Conservation (phyloP, 495 filamentous ascomycete species). For the Pseudotulostoma volvatum region DNA sequence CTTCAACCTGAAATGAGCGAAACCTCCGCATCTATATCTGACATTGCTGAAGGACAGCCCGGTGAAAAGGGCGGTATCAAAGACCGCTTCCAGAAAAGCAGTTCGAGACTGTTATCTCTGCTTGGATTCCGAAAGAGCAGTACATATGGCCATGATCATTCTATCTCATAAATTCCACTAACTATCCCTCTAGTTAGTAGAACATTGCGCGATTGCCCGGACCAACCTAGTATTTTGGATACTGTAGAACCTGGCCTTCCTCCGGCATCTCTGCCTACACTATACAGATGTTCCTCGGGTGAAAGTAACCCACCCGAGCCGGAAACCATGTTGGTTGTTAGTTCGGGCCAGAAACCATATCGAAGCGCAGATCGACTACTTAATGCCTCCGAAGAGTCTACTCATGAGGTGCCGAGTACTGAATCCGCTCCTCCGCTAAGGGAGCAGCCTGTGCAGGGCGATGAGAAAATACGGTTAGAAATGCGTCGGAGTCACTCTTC, state of each 20-base stretch:
- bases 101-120: slow-evolving; percentile 24
- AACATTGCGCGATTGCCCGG: background rate
- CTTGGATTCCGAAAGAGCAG: slow-evolving; percentile 14
- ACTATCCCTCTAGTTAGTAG: slow-evolving; percentile 1
- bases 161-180: background rate
- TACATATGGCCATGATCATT: too few species aligned
- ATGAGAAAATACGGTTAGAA: slow-evolving; percentile 3
- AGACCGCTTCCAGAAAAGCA: slow-evolving; percentile 15
- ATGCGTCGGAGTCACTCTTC: slow-evolving; percentile 8
- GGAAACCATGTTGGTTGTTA: background rate
- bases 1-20: slow-evolving; percentile 6
- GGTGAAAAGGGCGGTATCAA: slow-evolving; percentile 8
- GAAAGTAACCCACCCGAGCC: background rate
- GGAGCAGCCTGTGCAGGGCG: slow-evolving; percentile 1
- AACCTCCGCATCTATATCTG: slow-evolving; percentile 13
- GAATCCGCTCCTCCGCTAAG: background rate
- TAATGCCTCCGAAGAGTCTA: background rate
- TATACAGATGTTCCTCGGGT: background rate
- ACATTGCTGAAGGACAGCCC: slow-evolving; percentile 3
- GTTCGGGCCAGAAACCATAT: background rate
- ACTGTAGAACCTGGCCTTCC: slow-evolving; percentile 2
- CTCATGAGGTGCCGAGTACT: background rate
- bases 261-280: background rate
- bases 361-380: background rate
- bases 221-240: slow-evolving; percentile 5